Evolutionary conservation across 2,329 filamentous ascomycete genomes (phyloP).

Genomic region (Davidsoniella neocaledoniae): DNA sequence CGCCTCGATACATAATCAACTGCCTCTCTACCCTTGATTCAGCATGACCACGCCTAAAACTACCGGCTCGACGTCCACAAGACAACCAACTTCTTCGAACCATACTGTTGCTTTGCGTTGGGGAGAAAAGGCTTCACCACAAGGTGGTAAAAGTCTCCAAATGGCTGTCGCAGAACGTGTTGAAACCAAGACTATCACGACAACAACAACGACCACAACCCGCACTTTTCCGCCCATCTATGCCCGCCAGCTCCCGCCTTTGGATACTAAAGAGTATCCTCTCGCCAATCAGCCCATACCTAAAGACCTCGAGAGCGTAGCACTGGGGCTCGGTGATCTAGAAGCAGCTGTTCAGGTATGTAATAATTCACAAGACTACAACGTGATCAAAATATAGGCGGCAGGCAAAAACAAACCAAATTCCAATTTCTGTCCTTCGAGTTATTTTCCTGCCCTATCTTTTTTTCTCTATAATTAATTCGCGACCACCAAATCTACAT

Average conservation of each 20-base stretch:
- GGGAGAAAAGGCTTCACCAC: slow-evolving; percentile 23
- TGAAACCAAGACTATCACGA: slow-evolving; percentile 56
- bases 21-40: neutral
- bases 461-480: too few species aligned
- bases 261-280: slow-evolving; percentile 82
- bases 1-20: neutral
- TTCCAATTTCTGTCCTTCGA: neutral
- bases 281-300: slow-evolving; percentile 72
- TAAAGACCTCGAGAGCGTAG: slow-evolving; percentile 57
- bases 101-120: slow-evolving; percentile 24
- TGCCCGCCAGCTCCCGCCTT: slow-evolving; percentile 52
- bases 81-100: slow-evolving; percentile 20
- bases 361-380: too few species aligned
- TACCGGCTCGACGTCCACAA: slow-evolving; percentile 23
- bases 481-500: neutral
- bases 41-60: slow-evolving; percentile 1
- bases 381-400: too few species aligned
- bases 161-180: slow-evolving; percentile 48
- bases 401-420: neutral
- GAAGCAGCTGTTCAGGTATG: slow-evolving; percentile 25
- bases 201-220: slow-evolving; percentile 76
- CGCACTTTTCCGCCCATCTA: slow-evolving; percentile 71
- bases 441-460: neutral
- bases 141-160: slow-evolving; percentile 26
- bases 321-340: slow-evolving; percentile 49